Base-by-base conservation (phyloP, 2,329 filamentous ascomycete genomes). In the Nemania sp. region DNA sequence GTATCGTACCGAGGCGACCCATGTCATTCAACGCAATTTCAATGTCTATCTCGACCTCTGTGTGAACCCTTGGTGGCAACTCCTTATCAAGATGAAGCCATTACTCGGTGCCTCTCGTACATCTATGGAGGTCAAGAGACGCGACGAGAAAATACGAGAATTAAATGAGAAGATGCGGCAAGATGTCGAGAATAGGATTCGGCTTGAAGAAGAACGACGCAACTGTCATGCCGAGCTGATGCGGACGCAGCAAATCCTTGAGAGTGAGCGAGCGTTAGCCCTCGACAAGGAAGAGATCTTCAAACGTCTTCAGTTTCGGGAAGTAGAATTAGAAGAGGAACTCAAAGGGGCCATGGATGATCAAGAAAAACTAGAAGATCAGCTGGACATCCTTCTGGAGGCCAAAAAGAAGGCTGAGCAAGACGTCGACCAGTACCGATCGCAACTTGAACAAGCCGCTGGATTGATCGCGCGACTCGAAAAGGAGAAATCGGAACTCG, bases 251-350 rank as follows among this genome's bases (percentile, higher is more conserved):
- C 91, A 97, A 65, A 96, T 90, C 0, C 80, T 99, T 2, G 95
- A 99, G 71, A 96, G 92, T 61, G 95, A 99, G 72, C 86, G 94
- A 44, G 90, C 93, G n/a, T 79, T 99, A 36, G 94, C 94, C 1
- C 77, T 99, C 5, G 94, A 99, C 73, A 99, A 99, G 70, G 95
- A 99, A 69, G 94, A 99, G 66, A 99, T 99, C 56, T 99, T 97
- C 78, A 95, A 93, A 69, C 85, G 95, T n/a, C 79, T 99, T 19
- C 94, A 97, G 68, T 77, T 87, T 48, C 88, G 94, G n/a, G 94
- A 99, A 72, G 81, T 86, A 9, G 93, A 99, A 69, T 81, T 99
- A 3, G 90, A 88, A 47, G 95, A 99, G 66, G 97, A 97, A 74
- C 81, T 99, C 23, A 83, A 91, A 31, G 93, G 90, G 33, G 93